Evolutionary conservation across 2,329 filamentous ascomycete species (phyloP).

Genomic region (Dactylellina leptospora): DNA sequence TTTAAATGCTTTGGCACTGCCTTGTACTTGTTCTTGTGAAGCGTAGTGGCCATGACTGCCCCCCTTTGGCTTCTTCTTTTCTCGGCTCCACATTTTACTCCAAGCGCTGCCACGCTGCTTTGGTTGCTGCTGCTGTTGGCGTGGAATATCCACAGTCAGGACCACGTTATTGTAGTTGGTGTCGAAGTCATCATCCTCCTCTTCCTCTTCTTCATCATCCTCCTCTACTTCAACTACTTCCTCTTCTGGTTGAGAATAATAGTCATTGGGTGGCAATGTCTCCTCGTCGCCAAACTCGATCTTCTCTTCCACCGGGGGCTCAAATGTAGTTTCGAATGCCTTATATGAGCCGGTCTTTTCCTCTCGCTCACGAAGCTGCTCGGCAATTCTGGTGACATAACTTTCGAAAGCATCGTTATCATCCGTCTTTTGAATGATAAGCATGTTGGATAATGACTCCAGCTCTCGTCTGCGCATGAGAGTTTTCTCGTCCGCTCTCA

Average conservation of each 20-base stretch:
- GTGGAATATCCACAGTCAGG: slow-evolving; percentile 41
- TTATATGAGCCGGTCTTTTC: slow-evolving; percentile 47
- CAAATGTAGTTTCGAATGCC: slow-evolving; percentile 31
- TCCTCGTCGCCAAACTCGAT: slow-evolving; percentile 30
- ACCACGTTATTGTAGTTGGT: slow-evolving; percentile 36
- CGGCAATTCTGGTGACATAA: slow-evolving; percentile 20
- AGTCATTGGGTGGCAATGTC: slow-evolving; percentile 9
- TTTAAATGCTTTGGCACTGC: slow-evolving; percentile 50
- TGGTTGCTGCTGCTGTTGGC: slow-evolving; percentile 18
- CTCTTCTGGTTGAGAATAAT: slow-evolving; percentile 29
- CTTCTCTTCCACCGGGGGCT: slow-evolving; percentile 15
- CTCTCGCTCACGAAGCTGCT: slow-evolving; percentile 39
- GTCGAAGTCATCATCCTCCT: slow-evolving; percentile 48
- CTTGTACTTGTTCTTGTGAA: slow-evolving; percentile 39
- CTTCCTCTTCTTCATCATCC: slow-evolving; percentile 36
- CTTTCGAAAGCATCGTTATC: slow-evolving; percentile 44
- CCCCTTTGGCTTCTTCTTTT: slow-evolving; percentile 35
- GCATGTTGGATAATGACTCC: slow-evolving; percentile 40
- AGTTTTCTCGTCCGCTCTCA: slow-evolving; percentile 42
- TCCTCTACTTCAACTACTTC: slow-evolving; percentile 17
- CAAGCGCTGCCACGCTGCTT: slow-evolving; percentile 40
- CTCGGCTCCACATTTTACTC: slow-evolving; percentile 53
- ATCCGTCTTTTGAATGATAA: slow-evolving; percentile 34
- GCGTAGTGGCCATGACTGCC: slow-evolving; percentile 20
- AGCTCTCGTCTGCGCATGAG: slow-evolving; percentile 48